Evolutionary conservation across 1,139 yeast genomes (phyloP).

Genomic region (Taphrina flavorubra): DNA sequence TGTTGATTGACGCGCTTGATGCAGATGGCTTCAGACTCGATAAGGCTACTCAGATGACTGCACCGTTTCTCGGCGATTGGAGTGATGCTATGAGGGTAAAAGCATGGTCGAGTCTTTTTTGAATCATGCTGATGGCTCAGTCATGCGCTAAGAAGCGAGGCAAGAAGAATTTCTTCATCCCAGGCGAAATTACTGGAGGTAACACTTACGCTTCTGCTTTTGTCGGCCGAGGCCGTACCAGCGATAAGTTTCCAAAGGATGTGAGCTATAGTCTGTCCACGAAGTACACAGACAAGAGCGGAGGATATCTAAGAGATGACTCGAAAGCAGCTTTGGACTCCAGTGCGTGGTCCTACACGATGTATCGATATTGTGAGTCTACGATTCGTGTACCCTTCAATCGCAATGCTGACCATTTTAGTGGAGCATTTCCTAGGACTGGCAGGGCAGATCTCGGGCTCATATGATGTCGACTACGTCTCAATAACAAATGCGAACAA

Average conservation of each 20-base stretch:
- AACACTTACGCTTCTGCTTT: slow-evolving; percentile 38
- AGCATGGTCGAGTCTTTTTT: neutral
- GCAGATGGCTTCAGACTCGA: slow-evolving; percentile 41
- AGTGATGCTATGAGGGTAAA: slow-evolving; percentile 29
- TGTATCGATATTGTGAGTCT: slow-evolving; percentile 28
- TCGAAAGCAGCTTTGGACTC: slow-evolving; percentile 34
- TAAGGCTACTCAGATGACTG: slow-evolving; percentile 43
- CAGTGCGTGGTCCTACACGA: slow-evolving; percentile 38
- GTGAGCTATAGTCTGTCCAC: slow-evolving; percentile 20
- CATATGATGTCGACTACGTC: slow-evolving; percentile 38
- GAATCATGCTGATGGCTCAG: neutral
- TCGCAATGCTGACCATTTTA: neutral
- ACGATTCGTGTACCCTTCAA: neutral
- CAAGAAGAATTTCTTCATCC: slow-evolving; percentile 40
- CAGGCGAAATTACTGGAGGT: slow-evolving; percentile 43
- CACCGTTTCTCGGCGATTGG: slow-evolving; percentile 41
- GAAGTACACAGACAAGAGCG: slow-evolving; percentile 3
- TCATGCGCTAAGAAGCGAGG: slow-evolving; percentile 37
- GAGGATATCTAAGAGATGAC: slow-evolving; percentile 22
- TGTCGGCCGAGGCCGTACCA: slow-evolving; percentile 41
- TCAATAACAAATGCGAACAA: slow-evolving; percentile 37
- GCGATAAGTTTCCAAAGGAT: slow-evolving; percentile 36
- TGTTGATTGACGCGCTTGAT: slow-evolving; percentile 38
- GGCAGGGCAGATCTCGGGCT: slow-evolving; percentile 33
- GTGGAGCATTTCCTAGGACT: slow-evolving; percentile 37